Evolutionary conservation across 352 stramenopile genomes (phyloP), one percentile per base, ranked within the genome.

Genomic region (Phytophthora fragariae): DNA sequence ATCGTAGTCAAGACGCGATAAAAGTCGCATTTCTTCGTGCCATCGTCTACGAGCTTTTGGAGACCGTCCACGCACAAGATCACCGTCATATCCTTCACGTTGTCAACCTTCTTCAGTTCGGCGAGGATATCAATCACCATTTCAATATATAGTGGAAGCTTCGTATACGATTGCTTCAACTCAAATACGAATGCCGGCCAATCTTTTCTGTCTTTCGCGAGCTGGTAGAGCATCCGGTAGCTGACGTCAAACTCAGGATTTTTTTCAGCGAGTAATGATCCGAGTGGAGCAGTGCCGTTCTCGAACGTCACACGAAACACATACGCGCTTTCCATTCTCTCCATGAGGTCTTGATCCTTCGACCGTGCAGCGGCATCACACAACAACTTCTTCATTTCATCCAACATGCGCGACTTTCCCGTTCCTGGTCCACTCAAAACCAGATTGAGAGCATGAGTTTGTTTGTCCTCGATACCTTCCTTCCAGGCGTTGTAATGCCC

Each of bases 51-150:
- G 14, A 75, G 41, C 29, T 62, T 57, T 33, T 79, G 57, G 2
- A 80, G 50, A 47, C 59, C 68, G 64, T 76, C 73, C 52, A 80
- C 56, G 53, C 73, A 80, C 44, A 76, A 47, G 46, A 76, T 71
- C 33, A 73, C 68, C 44, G 63, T 77, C 63, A 76, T 76, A 65
- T 76, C 62, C 57, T 76, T 56, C 49, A 72, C n/a, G 19, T 74
- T 64, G 56, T 56, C 5, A 24, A 69, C 67, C 11, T 67, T 76
- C 64, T 71, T 19, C 65, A 70, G 14, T 46, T 60, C 58, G 14
- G 64, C 70, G 49, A 77, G 14, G 12, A 57, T 57, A 2, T 58
- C 65, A 44, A 76, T 59, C 12, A 62, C 44, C 8, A 11, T 37
- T 56, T 47, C 58, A 46, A 66, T 58, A n/a, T 29, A n/a, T 39